These are phyloP conservation scores for Penicillium sp. DNA, from an alignment of 2,329 filamentous ascomycete species.

Conservation along the genomic window DNA sequence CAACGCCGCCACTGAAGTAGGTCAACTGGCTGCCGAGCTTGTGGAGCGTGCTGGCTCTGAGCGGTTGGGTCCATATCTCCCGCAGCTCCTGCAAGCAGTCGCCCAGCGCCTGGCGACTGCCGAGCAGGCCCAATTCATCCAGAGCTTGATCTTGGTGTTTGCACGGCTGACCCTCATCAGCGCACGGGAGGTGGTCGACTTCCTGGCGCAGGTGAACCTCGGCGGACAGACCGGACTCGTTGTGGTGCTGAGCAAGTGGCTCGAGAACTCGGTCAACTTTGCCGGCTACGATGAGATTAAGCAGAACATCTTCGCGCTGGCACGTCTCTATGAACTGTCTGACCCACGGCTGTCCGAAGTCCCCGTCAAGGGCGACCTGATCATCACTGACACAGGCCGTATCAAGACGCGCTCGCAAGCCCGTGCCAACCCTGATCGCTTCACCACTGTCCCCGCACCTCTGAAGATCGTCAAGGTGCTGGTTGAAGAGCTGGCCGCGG, in stretches of 20 bases:
- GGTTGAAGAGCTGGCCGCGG: constrained; percentile 86
- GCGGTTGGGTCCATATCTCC: constrained; percentile 85
- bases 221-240: constrained; percentile 77
- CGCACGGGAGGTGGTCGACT: constrained; percentile 87
- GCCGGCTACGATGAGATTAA: constrained; percentile 98
- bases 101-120: constrained; percentile 83
- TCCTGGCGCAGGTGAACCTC: constrained; percentile 84
- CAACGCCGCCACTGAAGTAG: constrained; percentile 93
- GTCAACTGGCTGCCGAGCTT: constrained; percentile 88
- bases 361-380: constrained; percentile 88
- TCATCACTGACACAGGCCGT: constrained; percentile 75
- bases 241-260: constrained; percentile 91
- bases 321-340: constrained; percentile 86
- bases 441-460: constrained; percentile 82
- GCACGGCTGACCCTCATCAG: constrained; percentile 85
- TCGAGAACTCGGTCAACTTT: constrained; percentile 96
- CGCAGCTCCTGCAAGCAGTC: constrained; percentile 86
- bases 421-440: constrained; percentile 86
- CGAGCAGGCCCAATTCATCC: constrained; percentile 86
- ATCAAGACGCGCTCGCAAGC: constrained; percentile 96
- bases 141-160: constrained; percentile 94
- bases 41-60: constrained; percentile 95
- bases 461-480: constrained; percentile 97
- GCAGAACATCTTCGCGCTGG: constrained; percentile 93
- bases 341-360: constrained; percentile 80